These are phyloP conservation scores for Asterophora lycoperdoides DNA, from an alignment of 768 basidiomycete genomes.

Conservation along the genomic window DNA sequence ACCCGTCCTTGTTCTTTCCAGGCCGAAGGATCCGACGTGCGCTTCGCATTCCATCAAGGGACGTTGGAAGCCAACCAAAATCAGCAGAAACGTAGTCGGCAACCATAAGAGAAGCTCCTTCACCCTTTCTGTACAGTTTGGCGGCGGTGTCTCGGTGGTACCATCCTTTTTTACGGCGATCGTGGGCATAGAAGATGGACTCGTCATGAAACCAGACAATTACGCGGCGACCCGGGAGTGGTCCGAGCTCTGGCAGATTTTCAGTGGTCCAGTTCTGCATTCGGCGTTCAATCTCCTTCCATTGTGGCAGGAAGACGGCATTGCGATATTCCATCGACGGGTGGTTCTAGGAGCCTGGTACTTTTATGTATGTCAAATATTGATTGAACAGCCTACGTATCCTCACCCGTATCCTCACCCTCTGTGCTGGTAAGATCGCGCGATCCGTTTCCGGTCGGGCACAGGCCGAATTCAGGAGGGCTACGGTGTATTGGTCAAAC, in stretches of 20 bases:
- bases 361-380: too few species aligned
- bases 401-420: too few species aligned
- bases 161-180: slow-evolving; percentile 26
- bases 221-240: slow-evolving; percentile 10
- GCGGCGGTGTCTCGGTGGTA: slow-evolving; percentile 22
- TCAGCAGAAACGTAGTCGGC: slow-evolving; percentile 25
- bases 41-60: slow-evolving; percentile 10
- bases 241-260: neutral
- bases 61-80: slow-evolving; percentile 18
- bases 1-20: too few species aligned
- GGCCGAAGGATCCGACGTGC: slow-evolving; percentile 21
- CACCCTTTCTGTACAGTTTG: slow-evolving; percentile 32
- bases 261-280: slow-evolving; percentile 2
- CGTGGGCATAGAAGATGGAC: slow-evolving; percentile 36
- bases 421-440: too few species aligned
- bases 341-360: too few species aligned
- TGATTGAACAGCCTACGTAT: too few species aligned
- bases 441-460: too few species aligned
- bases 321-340: slow-evolving; percentile 26
- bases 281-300: slow-evolving; percentile 7
- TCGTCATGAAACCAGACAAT: slow-evolving; percentile 36
- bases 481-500: too few species aligned
- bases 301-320: slow-evolving; percentile 17
- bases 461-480: too few species aligned
- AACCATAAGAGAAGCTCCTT: slow-evolving; percentile 37